These are phyloP conservation scores for Hyphochytrium catenoides DNA, from an alignment of 352 stramenopile genomes.

Conservation along the genomic window DNA sequence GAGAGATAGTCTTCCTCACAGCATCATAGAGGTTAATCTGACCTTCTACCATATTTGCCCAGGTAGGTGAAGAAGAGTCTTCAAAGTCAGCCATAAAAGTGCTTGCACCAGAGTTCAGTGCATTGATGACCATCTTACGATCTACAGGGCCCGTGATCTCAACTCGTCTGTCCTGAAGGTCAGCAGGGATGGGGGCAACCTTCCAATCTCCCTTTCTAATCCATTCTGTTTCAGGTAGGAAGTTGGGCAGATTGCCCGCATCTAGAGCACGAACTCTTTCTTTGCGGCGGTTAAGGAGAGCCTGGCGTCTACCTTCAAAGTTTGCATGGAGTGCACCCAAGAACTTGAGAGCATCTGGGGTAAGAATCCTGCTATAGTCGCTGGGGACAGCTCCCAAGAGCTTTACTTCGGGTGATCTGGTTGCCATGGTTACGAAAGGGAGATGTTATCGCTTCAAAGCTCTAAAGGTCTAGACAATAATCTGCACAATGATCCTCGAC, in stretches of 20 bases:
- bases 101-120: conserved; percentile 76
- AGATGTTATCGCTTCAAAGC: too few species aligned
- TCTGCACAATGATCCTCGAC: too few species aligned
- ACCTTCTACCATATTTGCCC: conserved; percentile 74
- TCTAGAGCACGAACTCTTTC: conserved; percentile 51
- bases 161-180: conserved; percentile 71
- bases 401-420: conserved; percentile 30
- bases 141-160: conserved; percentile 86
- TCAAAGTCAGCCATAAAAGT: conserved; percentile 93
- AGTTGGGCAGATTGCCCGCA: conserved; percentile 55
- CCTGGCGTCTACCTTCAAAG: conserved; percentile 49
- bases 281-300: conserved; percentile 23
- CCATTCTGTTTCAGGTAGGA: conserved; percentile 52
- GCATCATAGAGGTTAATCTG: conserved; percentile 79
- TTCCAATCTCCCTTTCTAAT: conserved; percentile 49
- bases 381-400: conserved; percentile 54
- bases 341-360: conserved; percentile 68
- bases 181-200: conserved; percentile 40
- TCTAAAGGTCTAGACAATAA: too few species aligned
- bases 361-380: conserved; percentile 51
- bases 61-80: conserved; percentile 75
- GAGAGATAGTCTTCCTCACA: conserved; percentile 62
- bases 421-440: conserved; percentile 5
- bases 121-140: conserved; percentile 94
- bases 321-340: conserved; percentile 62